Evolutionary conservation across 1,284 basidiomycete genomes (phyloP).

Genomic region (Earliella scabrosa): DNA sequence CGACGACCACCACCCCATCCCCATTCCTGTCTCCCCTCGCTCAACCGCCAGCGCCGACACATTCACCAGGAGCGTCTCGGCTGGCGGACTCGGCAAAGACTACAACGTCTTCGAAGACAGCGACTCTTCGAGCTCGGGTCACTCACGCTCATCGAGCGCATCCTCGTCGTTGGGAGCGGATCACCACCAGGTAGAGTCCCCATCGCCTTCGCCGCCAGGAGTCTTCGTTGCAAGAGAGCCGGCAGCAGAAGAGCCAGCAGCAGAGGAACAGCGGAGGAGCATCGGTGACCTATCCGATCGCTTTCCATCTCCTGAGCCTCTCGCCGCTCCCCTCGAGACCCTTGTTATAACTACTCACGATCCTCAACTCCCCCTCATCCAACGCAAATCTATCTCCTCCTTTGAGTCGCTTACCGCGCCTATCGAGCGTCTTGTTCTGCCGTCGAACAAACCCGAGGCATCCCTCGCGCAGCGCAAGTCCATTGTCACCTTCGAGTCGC

Average conservation of each 20-base stretch:
- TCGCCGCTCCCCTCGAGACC: conserved; percentile 16
- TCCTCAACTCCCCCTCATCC: not conserved
- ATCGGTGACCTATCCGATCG: conserved; percentile 5
- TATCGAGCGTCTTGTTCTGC: conserved; percentile 7
- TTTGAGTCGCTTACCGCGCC: conserved; percentile 22
- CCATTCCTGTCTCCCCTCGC: conserved; percentile 12
- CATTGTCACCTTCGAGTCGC: conserved; percentile 1
- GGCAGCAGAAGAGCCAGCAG: too few relatives aligned
- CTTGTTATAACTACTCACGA: not conserved
- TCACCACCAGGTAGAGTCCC: conserved; percentile 4
- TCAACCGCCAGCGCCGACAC: conserved; percentile 11
- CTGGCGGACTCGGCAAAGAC: conserved; percentile 16
- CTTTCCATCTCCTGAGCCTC: conserved; percentile 9
- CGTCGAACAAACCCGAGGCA: not conserved
- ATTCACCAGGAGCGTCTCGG: conserved; percentile 7
- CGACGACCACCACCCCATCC: conserved; percentile 12
- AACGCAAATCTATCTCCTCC: conserved; percentile 1
- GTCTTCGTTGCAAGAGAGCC: too few relatives aligned
- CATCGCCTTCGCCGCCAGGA: conserved; percentile 1
- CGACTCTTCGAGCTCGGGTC: conserved; percentile 4
- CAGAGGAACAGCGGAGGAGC: not conserved
- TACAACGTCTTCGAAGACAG: conserved; percentile 12
- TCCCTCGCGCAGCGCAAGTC: not conserved
- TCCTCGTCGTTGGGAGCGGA: conserved; percentile 3
- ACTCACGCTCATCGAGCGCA: not conserved